These are phyloP conservation scores for Dicorynia guianensis DNA, from an alignment of 306 rosid genomes.

Conservation along the genomic window DNA sequence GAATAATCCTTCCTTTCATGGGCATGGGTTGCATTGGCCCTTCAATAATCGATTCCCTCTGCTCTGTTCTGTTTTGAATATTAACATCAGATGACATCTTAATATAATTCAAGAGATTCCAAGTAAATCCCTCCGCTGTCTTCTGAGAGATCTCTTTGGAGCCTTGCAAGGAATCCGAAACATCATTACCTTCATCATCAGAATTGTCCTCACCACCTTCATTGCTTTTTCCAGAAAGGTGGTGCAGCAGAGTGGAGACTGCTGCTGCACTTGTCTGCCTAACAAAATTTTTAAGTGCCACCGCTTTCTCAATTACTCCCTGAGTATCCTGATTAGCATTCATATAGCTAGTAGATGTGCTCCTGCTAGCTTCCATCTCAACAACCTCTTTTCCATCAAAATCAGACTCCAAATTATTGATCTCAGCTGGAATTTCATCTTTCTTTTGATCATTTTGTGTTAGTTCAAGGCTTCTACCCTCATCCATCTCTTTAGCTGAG, in stretches of 20 bases:
- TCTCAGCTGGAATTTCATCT: conserved; percentile 62
- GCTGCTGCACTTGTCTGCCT: conserved; percentile 71
- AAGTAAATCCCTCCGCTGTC: conserved; percentile 57
- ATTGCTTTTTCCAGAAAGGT: conserved; percentile 72
- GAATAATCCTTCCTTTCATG: conserved; percentile 79
- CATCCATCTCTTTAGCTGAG: conserved; percentile 39
- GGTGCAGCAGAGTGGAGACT: conserved; percentile 75
- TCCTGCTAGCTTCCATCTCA: conserved; percentile 70
- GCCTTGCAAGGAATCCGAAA: conserved; percentile 48
- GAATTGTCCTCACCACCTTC: conserved; percentile 44
- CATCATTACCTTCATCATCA: conserved; percentile 50
- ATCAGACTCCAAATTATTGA: conserved; percentile 69
- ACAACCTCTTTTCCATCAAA: conserved; percentile 84
- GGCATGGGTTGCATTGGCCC: conserved; percentile 44
- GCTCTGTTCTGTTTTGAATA: conserved; percentile 52
- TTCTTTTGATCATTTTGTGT: conserved; percentile 38
- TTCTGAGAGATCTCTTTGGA: conserved; percentile 59
- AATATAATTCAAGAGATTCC: conserved; percentile 81
- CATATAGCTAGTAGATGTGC: conserved; percentile 49
- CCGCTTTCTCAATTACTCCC: conserved; percentile 81
- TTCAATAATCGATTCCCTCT: conserved; percentile 43
- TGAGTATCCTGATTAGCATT: conserved; percentile 63
- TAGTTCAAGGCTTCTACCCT: conserved; percentile 38
- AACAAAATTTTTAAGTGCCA: conserved; percentile 77
- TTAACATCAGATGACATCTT: conserved; percentile 56